Base-by-base conservation (phyloP, 164 flowering plant genomes). In the Magnolia officinalis region DNA sequence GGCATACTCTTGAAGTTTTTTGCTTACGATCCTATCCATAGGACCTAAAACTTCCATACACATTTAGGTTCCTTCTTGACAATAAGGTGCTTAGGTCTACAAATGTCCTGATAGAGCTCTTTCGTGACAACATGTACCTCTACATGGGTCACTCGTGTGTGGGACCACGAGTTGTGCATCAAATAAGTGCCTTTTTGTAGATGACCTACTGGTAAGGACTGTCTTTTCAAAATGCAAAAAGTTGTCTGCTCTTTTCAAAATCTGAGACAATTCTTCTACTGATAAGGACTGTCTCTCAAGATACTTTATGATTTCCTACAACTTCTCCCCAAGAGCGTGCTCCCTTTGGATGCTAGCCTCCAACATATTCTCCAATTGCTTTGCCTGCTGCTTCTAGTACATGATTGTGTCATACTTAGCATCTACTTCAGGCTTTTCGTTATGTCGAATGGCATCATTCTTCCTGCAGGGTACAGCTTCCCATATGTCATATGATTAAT, bases 141-240 rank as follows among this genome's bases (percentile, higher is more conserved):
- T 37, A 37, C 45, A 37, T 5, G 45, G 45, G 0, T 5, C 45
- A 37, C 45, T 37, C 6, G 6, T 37, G 45, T 37, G 45, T 37
- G 45, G 45, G 45, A 37, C 6, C 6, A 3, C 6, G 45, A 37
- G 6, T 37, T 37, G 45, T 37, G 45, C 45, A 37, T 37, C 45
- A 37, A 5, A 37, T 37, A 5, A 3, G 45, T 5, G 6, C 45
- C 45, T 37, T 3, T 37, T 3, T 37, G 45, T 4, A 37, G 45
- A 37, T 37, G 45, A 37, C 45, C 45, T n/a, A n/a, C n/a, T n/a
- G n/a, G n/a, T n/a, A n/a, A n/a, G n/a, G n/a, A n/a, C n/a, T n/a
- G n/a, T n/a, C n/a, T n/a, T n/a, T n/a, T n/a, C n/a, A 24, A 96
- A 96, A 86, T 96, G 99, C 74, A 96, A 87, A 83, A 89, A 96